Evolutionary conservation across 768 basidiomycete species (phyloP), one percentile per base, ranked within the genome.

Genomic region (Boletus vermiculosoides): DNA sequence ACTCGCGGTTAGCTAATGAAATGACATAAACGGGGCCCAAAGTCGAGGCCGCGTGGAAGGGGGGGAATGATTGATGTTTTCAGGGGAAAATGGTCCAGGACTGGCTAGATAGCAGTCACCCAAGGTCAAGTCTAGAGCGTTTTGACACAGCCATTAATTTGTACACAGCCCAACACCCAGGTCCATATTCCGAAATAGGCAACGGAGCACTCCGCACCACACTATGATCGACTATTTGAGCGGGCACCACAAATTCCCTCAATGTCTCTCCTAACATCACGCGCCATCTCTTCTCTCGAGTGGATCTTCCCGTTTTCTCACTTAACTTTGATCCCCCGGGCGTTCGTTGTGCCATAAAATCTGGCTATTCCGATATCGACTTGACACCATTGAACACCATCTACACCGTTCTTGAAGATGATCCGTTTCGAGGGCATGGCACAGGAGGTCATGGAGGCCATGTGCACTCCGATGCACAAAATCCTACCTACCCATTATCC

Each of bases 401-500:
- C 46, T 40, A 37, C 55, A 10, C 22, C 52, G 5, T 48, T 30
- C 40, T 4, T 41, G n/a, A 50, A 56, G 30, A 90, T 90, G 88
- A 90, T 91, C 68, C 83, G 88, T 52, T 90, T 90, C 78, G 88
- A 90, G 70, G 81, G 78, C 54, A 75, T 90, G 58, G 79, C 88
- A 13, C 82, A 84, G 30, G 88, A 90, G 64, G 86, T 90, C 48
- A 83, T 87, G 80, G 86, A 89, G 69, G 85, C 89, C 8, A 88
- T 91, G 84, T 90, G 88, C 75, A 91, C 88, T 0, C 89, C 89
- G 0, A 90, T 91, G 89, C 88, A 91, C 73, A 80, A 81, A 60
- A 82, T 91, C 65, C 76, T 89, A 13, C 78, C 75, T 10, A 52
- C 80, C 33, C 72, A 50, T n/a, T 59, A 70, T 49, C 63, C 66